phyloP scores from a whole-genome alignment of 768 basidiomycete species.

The Leucocoprinus sp. region DNA sequence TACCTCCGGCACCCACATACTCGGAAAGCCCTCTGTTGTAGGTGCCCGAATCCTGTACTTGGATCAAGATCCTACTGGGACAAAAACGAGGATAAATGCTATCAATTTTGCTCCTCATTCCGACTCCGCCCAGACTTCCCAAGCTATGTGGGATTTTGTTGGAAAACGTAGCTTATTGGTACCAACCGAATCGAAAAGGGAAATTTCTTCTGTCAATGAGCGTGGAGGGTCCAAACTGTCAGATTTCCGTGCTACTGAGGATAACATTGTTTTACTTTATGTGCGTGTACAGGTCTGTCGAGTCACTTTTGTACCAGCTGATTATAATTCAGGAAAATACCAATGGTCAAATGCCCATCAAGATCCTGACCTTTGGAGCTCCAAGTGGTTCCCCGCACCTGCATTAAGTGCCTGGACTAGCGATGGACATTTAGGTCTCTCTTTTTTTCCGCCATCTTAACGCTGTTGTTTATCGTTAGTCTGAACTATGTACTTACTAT shows the following conservation, averaged over 20 bases:
- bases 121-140: conserved; percentile 23
- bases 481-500: too few species aligned
- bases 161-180: conserved; percentile 33
- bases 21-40: conserved; percentile 33
- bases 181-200: conserved; percentile 34
- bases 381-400: conserved; percentile 4
- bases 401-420: neutral
- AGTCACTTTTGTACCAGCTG: neutral
- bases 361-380: conserved; percentile 40
- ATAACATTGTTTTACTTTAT: conserved; percentile 49
- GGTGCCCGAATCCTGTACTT: conserved; percentile 41
- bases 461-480: too few species aligned
- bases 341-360: conserved; percentile 32
- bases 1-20: conserved; percentile 20
- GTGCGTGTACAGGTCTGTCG: conserved; percentile 25
- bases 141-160: conserved; percentile 31
- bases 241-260: conserved; percentile 48
- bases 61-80: conserved; percentile 27
- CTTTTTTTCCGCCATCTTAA: neutral
- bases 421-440: too few species aligned
- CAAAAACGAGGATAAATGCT: conserved; percentile 19
- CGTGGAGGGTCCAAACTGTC: conserved; percentile 36
- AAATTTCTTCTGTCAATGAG: conserved; percentile 35
- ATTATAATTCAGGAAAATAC: conserved; percentile 17
- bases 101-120: conserved; percentile 40